phyloP scores from a whole-genome alignment of 2,329 filamentous ascomycete species.

The Aureobasidium sp. region DNA sequence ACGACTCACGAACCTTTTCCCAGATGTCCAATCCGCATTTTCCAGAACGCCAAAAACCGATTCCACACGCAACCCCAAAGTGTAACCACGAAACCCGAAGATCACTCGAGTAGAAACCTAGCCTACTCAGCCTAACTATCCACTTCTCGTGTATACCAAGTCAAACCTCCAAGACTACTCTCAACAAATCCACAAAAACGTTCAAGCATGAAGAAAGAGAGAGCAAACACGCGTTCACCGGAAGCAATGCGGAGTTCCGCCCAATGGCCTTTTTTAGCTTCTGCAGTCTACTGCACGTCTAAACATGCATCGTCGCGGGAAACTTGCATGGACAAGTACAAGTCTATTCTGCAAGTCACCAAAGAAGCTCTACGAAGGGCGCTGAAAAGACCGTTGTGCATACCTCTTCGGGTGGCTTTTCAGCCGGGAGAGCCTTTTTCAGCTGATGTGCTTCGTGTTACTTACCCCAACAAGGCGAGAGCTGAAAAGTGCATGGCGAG shows the following conservation, averaged over 20 bases:
- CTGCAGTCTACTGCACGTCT: constrained; percentile 3
- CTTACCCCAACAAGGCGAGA: background rate
- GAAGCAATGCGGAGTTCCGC: background rate
- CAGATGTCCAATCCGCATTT: too few species aligned
- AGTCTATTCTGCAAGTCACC: constrained; percentile 1
- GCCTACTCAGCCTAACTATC: background rate
- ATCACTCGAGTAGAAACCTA: background rate
- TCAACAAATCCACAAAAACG: background rate
- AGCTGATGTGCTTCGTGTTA: background rate
- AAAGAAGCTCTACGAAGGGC: background rate
- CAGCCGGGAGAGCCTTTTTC: background rate
- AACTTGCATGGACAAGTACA: background rate
- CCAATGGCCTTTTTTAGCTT: background rate
- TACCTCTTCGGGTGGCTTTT: background rate
- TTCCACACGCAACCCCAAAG: background rate
- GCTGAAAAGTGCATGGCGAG: background rate
- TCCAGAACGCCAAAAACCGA: too few species aligned
- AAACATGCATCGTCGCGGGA: background rate
- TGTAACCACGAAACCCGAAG: background rate
- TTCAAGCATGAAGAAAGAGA: background rate
- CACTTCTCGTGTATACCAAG: background rate
- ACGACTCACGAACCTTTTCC: background rate
- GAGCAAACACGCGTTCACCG: constrained; percentile 7
- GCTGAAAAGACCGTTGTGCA: background rate
- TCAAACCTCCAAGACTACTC: background rate